These are phyloP conservation scores for Malassezia pachydermatis DNA, from an alignment of 1,284 basidiomycete genomes.

Conservation along the genomic window DNA sequence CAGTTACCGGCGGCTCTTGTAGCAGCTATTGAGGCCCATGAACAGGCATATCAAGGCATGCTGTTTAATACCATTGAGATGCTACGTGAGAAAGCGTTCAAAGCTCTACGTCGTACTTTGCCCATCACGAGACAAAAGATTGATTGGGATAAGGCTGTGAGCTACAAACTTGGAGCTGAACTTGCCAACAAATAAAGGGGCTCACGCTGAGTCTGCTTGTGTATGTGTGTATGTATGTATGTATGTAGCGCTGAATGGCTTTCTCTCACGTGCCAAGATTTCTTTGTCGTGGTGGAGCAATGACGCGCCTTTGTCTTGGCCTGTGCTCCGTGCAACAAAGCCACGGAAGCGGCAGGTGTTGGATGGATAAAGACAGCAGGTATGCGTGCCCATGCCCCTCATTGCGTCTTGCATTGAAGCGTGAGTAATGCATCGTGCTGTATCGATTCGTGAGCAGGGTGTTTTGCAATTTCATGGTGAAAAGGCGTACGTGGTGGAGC, in stretches of 20 bases:
- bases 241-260: too few species aligned
- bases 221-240: neutral
- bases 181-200: conserved; percentile 17
- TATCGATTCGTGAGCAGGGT: neutral
- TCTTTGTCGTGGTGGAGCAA: too few species aligned
- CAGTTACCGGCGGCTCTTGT: conserved; percentile 21
- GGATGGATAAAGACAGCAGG: neutral
- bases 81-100: conserved; percentile 39
- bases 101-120: conserved; percentile 34
- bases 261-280: too few species aligned
- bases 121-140: conserved; percentile 45
- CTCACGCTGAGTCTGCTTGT: too few species aligned
- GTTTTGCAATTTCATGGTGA: neutral
- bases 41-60: conserved; percentile 31
- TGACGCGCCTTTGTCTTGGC: neutral
- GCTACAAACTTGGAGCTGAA: conserved; percentile 34
- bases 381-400: neutral
- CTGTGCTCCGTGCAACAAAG: neutral
- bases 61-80: conserved; percentile 26
- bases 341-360: neutral
- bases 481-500: neutral
- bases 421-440: neutral
- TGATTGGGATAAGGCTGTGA: conserved; percentile 46
- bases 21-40: conserved; percentile 24
- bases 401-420: neutral